Evolutionary conservation across 345 rosid genomes (phyloP).

Genomic region (Cardamine occulta): DNA sequence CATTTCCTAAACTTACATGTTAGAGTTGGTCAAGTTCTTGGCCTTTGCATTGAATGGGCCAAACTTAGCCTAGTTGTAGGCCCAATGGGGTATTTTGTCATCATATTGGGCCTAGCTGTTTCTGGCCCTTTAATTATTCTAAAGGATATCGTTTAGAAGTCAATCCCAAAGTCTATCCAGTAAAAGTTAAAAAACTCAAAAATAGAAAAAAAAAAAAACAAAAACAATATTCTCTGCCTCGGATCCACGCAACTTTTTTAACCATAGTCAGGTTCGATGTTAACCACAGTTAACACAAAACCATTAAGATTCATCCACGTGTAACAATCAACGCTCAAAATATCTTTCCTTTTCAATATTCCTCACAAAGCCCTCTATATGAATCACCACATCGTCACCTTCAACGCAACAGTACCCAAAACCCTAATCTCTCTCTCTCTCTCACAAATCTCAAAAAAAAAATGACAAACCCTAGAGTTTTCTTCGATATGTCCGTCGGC

Average conservation of each 20-base stretch:
- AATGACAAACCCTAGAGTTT: constrained; percentile 56
- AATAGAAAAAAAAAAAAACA: neutral
- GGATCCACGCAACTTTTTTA: constrained; percentile 43
- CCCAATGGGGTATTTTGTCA: neutral
- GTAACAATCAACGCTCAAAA: constrained; percentile 17
- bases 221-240: constrained; percentile 36
- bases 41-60: neutral
- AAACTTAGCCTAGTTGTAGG: neutral
- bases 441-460: neutral
- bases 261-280: constrained; percentile 35
- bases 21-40: neutral
- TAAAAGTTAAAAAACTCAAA: constrained; percentile 4
- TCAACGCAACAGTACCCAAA: neutral
- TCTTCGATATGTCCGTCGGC: constrained; percentile 57
- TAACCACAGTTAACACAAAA: constrained; percentile 36
- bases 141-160: neutral
- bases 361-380: constrained; percentile 32
- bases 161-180: constrained; percentile 6
- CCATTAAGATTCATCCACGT: constrained; percentile 13
- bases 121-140: neutral
- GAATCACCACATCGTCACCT: neutral
- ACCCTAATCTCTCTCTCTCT: constrained; percentile 39
- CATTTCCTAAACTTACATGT: neutral
- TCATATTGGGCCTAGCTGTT: neutral
- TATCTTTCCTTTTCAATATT: neutral